Evolutionary conservation across 176 grass and related monocot genomes (phyloP).

Genomic region (Cenchrus purpureus): DNA sequence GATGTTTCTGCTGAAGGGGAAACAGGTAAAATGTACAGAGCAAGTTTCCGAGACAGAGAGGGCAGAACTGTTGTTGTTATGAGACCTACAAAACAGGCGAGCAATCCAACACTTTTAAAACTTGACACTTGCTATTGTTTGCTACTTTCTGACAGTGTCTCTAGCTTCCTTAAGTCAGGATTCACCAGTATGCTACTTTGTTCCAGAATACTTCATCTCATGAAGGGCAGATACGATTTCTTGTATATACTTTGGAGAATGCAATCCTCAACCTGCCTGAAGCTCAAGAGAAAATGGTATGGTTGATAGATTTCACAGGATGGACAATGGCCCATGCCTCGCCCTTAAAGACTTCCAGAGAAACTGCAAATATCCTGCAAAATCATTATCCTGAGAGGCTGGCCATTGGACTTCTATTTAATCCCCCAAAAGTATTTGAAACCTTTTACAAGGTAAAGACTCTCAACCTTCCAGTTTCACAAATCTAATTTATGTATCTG

Average conservation of each 20-base stretch:
- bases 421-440: slow-evolving; percentile 88
- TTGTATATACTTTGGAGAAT: slow-evolving; percentile 90
- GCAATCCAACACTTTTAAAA: slow-evolving; percentile 13
- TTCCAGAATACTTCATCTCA: slow-evolving; percentile 85
- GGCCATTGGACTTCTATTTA: slow-evolving; percentile 67
- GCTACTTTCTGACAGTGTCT: slow-evolving; percentile 15
- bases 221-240: slow-evolving; percentile 66
- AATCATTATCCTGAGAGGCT: slow-evolving; percentile 93
- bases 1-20: slow-evolving; percentile 80
- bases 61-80: slow-evolving; percentile 72
- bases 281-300: slow-evolving; percentile 84
- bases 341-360: slow-evolving; percentile 73
- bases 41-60: slow-evolving; percentile 75
- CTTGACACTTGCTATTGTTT: not conserved
- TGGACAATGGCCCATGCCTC: slow-evolving; percentile 73
- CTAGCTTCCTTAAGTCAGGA: not conserved
- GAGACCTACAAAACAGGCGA: slow-evolving; percentile 73
- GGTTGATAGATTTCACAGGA: slow-evolving; percentile 92
- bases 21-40: slow-evolving; percentile 85
- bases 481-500: not conserved
- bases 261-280: slow-evolving; percentile 72
- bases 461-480: not conserved
- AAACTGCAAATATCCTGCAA: slow-evolving; percentile 68
- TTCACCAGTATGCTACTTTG: not conserved
- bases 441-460: slow-evolving; percentile 69